These are phyloP conservation scores for Trichoderma koningii DNA, from an alignment of 2,329 filamentous ascomycete species.

Conservation along the genomic window DNA sequence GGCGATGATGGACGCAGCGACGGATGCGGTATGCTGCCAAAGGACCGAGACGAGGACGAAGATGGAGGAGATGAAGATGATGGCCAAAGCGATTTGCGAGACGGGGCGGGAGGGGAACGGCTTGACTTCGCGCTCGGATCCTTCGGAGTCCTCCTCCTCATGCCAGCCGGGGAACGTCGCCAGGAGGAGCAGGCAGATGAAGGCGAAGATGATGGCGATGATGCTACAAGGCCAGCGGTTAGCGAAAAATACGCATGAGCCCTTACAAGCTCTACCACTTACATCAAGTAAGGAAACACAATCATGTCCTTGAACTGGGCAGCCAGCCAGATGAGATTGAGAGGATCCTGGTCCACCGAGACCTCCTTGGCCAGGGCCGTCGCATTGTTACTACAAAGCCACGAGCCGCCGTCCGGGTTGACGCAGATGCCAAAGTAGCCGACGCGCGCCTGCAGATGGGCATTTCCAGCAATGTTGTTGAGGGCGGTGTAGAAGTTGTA, in stretches of 20 bases:
- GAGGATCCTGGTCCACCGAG: slow-evolving; percentile 85
- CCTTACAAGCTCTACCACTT: slow-evolving; percentile 43
- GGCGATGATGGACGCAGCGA: slow-evolving; percentile 89
- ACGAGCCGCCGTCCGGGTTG: slow-evolving; percentile 84
- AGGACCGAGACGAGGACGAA: slow-evolving; percentile 74
- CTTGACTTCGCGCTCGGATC: slow-evolving; percentile 87
- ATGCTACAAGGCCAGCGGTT: slow-evolving; percentile 59
- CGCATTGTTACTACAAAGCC: slow-evolving; percentile 96
- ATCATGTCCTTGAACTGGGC: slow-evolving; percentile 98
- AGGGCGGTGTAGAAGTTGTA: slow-evolving; percentile 85
- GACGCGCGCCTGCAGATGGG: slow-evolving; percentile 84
- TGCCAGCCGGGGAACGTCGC: slow-evolving; percentile 98
- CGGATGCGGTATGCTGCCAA: slow-evolving; percentile 94
- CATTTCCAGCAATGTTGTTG: slow-evolving; percentile 82
- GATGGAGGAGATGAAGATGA: slow-evolving; percentile 79
- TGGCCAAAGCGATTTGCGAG: slow-evolving; percentile 86
- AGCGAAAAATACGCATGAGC: background rate
- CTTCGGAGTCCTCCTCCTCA: slow-evolving; percentile 78
- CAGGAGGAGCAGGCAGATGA: slow-evolving; percentile 90
- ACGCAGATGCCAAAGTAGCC: slow-evolving; percentile 98
- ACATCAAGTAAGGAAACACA: slow-evolving; percentile 96
- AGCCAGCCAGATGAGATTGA: slow-evolving; percentile 97
- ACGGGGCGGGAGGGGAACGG: slow-evolving; percentile 91
- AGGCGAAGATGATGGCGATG: slow-evolving; percentile 95
- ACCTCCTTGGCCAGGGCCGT: slow-evolving; percentile 89